Conservation (phyloP, 129 eudicot species). For the Silybum marianum region DNA sequence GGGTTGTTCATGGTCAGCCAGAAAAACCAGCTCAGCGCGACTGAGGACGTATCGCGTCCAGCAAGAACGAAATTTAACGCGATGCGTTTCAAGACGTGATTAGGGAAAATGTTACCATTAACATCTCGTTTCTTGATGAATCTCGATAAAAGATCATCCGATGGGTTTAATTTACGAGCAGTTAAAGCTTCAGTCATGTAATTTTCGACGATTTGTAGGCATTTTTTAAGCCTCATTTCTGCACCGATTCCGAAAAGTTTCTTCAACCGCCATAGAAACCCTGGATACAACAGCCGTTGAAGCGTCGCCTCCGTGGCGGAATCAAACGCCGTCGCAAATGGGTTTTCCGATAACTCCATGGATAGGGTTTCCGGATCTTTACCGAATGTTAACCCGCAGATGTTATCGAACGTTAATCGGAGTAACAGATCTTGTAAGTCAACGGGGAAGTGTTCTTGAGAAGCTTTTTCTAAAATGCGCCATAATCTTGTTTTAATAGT, state of each 20-base stretch:
- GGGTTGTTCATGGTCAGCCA: conserved; percentile 68
- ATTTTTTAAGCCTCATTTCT: conserved; percentile 47
- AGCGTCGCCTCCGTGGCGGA: conserved; percentile 83
- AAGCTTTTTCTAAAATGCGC: conserved; percentile 60
- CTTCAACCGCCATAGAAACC: conserved; percentile 72
- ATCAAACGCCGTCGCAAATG: conserved; percentile 71
- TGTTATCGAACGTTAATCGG: conserved; percentile 75
- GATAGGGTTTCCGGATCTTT: conserved; percentile 82
- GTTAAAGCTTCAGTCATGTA: conserved; percentile 70
- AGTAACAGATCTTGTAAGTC: conserved; percentile 79
- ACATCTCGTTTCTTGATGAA: conserved; percentile 63
- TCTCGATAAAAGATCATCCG: conserved; percentile 79
- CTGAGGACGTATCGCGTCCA: conserved; percentile 84
- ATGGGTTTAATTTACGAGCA: conserved; percentile 58
- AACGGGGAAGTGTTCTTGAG: conserved; percentile 39
- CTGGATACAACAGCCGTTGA: conserved; percentile 67
- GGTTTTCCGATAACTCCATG: conserved; percentile 59
- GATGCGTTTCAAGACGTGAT: conserved; percentile 62
- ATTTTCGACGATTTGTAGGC: conserved; percentile 63
- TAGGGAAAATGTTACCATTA: conserved; percentile 55
- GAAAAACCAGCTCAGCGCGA: conserved; percentile 85
- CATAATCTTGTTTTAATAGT: conserved; percentile 69
- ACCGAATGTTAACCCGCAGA: conserved; percentile 82
- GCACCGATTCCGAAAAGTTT: conserved; percentile 57
- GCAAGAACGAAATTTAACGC: conserved; percentile 81